These are phyloP conservation scores for Backusella liffmaniae DNA, from an alignment of 192 early-diverging fungal species.

Conservation along the genomic window DNA sequence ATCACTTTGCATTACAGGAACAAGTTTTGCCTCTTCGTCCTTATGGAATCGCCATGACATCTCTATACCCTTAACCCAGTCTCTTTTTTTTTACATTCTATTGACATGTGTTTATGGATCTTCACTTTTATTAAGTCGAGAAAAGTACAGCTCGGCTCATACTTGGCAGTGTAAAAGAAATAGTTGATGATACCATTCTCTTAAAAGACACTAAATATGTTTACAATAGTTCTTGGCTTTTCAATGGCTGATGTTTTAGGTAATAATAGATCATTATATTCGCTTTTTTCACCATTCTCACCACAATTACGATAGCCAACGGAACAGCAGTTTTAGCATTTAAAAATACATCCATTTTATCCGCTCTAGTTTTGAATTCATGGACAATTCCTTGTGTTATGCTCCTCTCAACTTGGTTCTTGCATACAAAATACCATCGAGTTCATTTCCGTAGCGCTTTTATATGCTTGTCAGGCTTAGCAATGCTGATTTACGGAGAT, in stretches of 20 bases:
- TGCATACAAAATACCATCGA: constrained; percentile 11
- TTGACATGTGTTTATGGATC: constrained; percentile 21
- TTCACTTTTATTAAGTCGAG: not conserved
- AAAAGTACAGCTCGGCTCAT: too few species aligned
- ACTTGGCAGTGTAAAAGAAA: not conserved
- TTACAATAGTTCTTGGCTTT: constrained; percentile 9
- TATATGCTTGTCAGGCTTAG: constrained; percentile 25
- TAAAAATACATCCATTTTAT: constrained; percentile 35
- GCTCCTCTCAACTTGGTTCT: constrained; percentile 18
- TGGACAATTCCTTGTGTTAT: constrained; percentile 36
- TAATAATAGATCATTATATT: not conserved
- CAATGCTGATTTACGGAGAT: constrained; percentile 28
- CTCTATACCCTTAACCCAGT: constrained; percentile 24
- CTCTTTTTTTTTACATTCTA: constrained; percentile 10
- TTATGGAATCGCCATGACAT: constrained; percentile 20
- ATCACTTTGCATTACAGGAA: constrained; percentile 26
- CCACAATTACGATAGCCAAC: constrained; percentile 15
- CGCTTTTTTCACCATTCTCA: not conserved
- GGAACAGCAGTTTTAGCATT: constrained; percentile 31
- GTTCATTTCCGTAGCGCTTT: constrained; percentile 15
- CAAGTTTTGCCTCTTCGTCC: constrained; percentile 22
- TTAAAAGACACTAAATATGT: not conserved
- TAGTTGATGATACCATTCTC: too few species aligned
- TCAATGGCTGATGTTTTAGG: constrained; percentile 26
- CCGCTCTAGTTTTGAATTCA: constrained; percentile 26